Base-by-base conservation (phyloP, 1,284 basidiomycete genomes). In the Leccinum colubrinum region DNA sequence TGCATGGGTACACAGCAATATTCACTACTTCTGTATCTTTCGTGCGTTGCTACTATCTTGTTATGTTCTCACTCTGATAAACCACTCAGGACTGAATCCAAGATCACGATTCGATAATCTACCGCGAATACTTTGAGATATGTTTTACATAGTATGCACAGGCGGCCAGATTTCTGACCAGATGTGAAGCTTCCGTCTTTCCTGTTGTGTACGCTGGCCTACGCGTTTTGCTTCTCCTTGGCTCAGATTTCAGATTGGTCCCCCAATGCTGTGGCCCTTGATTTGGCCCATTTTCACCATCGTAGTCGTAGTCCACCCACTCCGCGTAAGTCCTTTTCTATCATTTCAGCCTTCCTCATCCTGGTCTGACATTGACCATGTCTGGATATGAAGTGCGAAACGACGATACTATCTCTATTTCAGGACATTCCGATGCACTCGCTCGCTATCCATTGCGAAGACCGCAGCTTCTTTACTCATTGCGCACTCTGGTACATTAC, bases 21-120 rank as follows among this genome's bases (percentile, higher is more conserved):
- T 97, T 70, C 97, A 97, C 73, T 95, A 95, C 66, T 83, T 87
- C 20, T 97, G 97, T 74, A 96, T 98, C 58, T 96, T 98, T 68
- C 88, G 90, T 91, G 61, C 58, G 81, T 69, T 20, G 22, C 22
- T 22, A 14, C 25, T 11, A 50, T 15, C 6, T 20, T n/a, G 6
- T 8, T 52, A 17, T 12, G 2, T 43, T 51, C 14, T 3, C 6
- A 43, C 15, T 33, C 48, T 65, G 41, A 64, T 20, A 39, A 37
- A 48, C 30, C 57, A 37, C 11, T n/a, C 65, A 94, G 94, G 94
- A 72, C 75, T 96, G 59, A 86, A 96, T 67, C 76, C 90, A 11
- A 81, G 90, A 58, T 88, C 88, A 33, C 85, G 83, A 39, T 78
- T 97, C 58, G 93, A 97, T 72, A 8, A 30, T 30, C 27, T 84